Evolutionary conservation across 257 asterid genomes (phyloP).

Genomic region (Gentiana straminea): DNA sequence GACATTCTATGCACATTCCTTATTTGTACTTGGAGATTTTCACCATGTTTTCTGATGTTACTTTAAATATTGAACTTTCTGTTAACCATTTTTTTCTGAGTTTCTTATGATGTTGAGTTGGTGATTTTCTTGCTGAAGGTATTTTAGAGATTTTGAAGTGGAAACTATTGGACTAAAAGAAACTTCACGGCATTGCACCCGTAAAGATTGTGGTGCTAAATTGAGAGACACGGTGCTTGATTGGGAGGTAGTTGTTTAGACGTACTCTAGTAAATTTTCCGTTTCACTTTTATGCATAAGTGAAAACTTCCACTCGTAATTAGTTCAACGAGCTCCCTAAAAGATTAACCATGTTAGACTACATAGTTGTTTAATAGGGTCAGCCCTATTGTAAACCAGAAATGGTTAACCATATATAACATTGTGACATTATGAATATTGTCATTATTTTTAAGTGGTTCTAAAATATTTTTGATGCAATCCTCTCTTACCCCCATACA

Average conservation of each 20-base stretch:
- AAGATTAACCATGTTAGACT: neutral
- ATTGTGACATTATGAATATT: no score
- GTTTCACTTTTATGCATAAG: neutral
- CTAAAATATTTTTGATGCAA: no score
- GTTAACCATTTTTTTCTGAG: no score
- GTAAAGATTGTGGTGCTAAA: constrained; percentile 54
- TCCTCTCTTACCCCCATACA: constrained; percentile 15
- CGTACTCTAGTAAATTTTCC: neutral
- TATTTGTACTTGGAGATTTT: no score
- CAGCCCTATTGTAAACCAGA: neutral
- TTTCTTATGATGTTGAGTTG: neutral
- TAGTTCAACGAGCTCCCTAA: neutral
- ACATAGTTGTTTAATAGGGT: neutral
- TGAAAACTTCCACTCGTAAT: neutral
- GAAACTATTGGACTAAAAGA: constrained; percentile 93
- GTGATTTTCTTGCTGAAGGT: constrained; percentile 32
- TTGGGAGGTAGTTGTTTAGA: constrained; percentile 66
- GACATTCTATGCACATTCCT: neutral
- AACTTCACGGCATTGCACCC: constrained; percentile 71
- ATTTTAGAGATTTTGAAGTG: constrained; percentile 81
- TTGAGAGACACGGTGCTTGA: constrained; percentile 95
- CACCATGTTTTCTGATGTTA: no score
- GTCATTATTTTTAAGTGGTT: no score
- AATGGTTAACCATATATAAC: no score
- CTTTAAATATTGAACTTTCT: no score